Evolutionary conservation across 2,329 filamentous ascomycete species (phyloP).

Genomic region (Alternaria sp.): DNA sequence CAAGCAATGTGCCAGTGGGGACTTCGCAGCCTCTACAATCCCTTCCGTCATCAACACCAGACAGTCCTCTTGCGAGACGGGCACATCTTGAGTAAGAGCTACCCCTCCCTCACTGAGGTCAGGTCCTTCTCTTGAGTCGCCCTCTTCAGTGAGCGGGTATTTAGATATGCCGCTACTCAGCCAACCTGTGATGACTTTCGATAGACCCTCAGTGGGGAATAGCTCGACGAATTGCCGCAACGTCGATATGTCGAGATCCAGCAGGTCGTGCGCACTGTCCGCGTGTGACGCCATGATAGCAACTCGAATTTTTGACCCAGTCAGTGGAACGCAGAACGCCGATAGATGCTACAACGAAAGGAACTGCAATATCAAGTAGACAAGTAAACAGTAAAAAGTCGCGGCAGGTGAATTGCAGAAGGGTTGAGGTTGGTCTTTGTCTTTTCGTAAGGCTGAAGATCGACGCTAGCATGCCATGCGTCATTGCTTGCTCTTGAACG

Average conservation of each 20-base stretch:
- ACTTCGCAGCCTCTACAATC: conserved; percentile 63
- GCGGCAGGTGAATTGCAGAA: conserved; percentile 7
- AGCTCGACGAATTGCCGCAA: conserved; percentile 81
- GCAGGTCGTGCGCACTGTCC: conserved; percentile 49
- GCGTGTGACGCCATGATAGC: conserved; percentile 46
- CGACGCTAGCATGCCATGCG: conserved; percentile 35
- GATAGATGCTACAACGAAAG: conserved; percentile 1
- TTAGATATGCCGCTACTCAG: conserved; percentile 84
- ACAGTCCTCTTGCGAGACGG: conserved; percentile 77
- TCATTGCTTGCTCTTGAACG: conserved; percentile 32
- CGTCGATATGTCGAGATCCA: conserved; percentile 79
- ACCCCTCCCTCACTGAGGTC: conserved; percentile 58
- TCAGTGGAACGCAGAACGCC: conserved; percentile 12
- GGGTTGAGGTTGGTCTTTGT: conserved; percentile 34
- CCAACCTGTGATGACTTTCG: conserved; percentile 82
- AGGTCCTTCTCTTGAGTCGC: conserved; percentile 43
- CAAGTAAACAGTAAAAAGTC: not conserved
- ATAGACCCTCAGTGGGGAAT: conserved; percentile 84
- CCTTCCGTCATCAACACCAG: conserved; percentile 77
- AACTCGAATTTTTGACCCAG: conserved; percentile 13
- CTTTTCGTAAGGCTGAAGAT: conserved; percentile 41
- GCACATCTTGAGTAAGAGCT: conserved; percentile 58
- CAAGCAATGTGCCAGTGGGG: conserved; percentile 82
- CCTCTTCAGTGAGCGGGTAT: conserved; percentile 66
- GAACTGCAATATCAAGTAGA: not conserved